Evolutionary conservation across 495 filamentous ascomycete species (phyloP).

Genomic region (Peziza echinospora): DNA sequence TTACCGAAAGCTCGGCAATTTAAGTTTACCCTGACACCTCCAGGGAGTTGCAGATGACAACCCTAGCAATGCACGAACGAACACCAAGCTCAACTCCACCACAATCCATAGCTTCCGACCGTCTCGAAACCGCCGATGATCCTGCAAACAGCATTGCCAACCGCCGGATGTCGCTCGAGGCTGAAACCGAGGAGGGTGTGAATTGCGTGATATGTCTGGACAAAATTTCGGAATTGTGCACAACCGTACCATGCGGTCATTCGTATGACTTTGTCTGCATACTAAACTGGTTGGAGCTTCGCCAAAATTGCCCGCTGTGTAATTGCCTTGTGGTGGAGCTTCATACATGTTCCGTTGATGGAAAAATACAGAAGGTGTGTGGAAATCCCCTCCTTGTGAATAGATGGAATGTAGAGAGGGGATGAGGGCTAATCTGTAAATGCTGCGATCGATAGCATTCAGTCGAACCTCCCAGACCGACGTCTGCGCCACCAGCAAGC

Average conservation of each 20-base stretch:
- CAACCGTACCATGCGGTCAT: conserved; percentile 12
- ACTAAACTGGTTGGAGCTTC: conserved; percentile 45
- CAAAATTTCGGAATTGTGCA: conserved; percentile 10
- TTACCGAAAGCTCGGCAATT: too few species aligned
- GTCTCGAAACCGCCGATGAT: too few species aligned
- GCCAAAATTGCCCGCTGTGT: conserved; percentile 43
- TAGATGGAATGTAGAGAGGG: neutral
- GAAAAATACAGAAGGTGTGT: conserved; percentile 3
- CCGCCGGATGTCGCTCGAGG: too few species aligned
- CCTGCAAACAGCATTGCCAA: too few species aligned
- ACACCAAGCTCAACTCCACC: too few species aligned
- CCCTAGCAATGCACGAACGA: too few species aligned
- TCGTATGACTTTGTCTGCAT: conserved; percentile 42
- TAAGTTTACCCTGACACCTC: too few species aligned
- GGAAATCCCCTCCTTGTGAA: conserved; percentile 6
- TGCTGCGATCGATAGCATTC: neutral
- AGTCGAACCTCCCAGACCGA: neutral
- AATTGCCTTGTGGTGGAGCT: conserved; percentile 1
- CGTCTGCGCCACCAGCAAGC: neutral
- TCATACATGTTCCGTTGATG: conserved; percentile 16
- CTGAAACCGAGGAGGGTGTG: conserved; percentile 2
- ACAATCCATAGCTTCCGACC: too few species aligned
- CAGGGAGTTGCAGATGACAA: too few species aligned
- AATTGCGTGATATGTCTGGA: conserved; percentile 19
- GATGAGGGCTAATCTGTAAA: neutral